Evolutionary conservation across 1,284 basidiomycete species (phyloP).

Genomic region (Ceratobasidium sp.): DNA sequence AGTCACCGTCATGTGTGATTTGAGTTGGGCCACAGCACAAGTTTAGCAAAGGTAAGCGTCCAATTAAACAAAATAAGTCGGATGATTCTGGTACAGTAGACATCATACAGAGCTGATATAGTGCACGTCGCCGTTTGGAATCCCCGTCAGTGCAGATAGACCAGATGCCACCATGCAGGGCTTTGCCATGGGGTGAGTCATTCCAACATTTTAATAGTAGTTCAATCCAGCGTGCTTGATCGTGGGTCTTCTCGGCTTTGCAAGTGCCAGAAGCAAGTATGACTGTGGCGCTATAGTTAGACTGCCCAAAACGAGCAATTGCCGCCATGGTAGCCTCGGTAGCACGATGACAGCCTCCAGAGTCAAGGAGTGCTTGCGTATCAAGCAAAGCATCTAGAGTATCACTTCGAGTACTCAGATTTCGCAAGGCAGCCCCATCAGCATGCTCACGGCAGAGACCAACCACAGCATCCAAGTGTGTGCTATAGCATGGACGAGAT

Average conservation of each 20-base stretch:
- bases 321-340: conserved; percentile 18
- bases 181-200: conserved; percentile 9
- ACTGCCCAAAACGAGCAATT: conserved; percentile 20
- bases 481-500: background rate
- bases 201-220: background rate
- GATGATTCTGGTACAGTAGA: background rate
- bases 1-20: conserved; percentile 27
- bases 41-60: conserved; percentile 9
- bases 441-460: conserved; percentile 28
- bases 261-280: conserved; percentile 22
- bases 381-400: background rate
- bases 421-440: background rate
- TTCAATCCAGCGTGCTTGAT: background rate
- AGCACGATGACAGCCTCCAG: conserved; percentile 16
- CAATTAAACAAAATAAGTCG: background rate
- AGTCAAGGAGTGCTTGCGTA: background rate
- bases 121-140: background rate
- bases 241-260: conserved; percentile 8
- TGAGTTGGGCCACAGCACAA: conserved; percentile 1
- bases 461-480: background rate
- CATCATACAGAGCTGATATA: conserved; percentile 22
- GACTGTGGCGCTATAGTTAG: conserved; percentile 8
- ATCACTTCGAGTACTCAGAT: background rate
- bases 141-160: conserved; percentile 33
- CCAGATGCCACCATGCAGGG: conserved; percentile 9